A percentile compares a stretch with the other conserved stretches of the same genome.
These are phyloP conservation scores for Dactylonectria estremocensis DNA, from an alignment of 2,329 filamentous ascomycete species.

Conservation along the genomic window DNA sequence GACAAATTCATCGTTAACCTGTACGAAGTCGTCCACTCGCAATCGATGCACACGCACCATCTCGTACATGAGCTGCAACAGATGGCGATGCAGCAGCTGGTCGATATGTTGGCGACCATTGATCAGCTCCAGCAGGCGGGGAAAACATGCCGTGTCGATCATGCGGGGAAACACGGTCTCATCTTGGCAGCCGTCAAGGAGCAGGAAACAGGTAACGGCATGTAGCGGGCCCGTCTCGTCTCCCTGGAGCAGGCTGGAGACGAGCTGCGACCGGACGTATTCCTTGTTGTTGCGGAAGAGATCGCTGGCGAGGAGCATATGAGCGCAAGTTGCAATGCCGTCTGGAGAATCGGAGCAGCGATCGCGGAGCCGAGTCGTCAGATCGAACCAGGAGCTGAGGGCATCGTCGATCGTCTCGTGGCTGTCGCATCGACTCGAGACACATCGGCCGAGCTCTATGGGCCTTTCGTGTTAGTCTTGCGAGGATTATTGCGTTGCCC, in stretches of 20 bases:
- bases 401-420: slow-evolving; percentile 83
- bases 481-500: slow-evolving; percentile 22
- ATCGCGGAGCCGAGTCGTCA: slow-evolving; percentile 83
- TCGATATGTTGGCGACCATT: slow-evolving; percentile 76
- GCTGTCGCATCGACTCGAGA: slow-evolving; percentile 63
- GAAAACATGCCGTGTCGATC: slow-evolving; percentile 88
- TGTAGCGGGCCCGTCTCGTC: slow-evolving; percentile 87
- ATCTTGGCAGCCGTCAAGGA: slow-evolving; percentile 87
- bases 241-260: slow-evolving; percentile 92
- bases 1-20: slow-evolving; percentile 86
- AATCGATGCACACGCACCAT: slow-evolving; percentile 94
- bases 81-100: slow-evolving; percentile 80
- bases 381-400: slow-evolving; percentile 85
- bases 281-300: slow-evolving; percentile 83
- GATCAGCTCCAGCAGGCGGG: slow-evolving; percentile 86
- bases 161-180: slow-evolving; percentile 88
- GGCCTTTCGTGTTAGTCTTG: slow-evolving; percentile 32
- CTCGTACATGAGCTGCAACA: slow-evolving; percentile 94
- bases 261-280: slow-evolving; percentile 93
- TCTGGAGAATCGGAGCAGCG: slow-evolving; percentile 83
- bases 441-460: slow-evolving; percentile 64
- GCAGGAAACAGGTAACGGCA: slow-evolving; percentile 85
- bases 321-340: slow-evolving; percentile 85
- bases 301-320: slow-evolving; percentile 82
- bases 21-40: slow-evolving; percentile 81